Evolutionary conservation across 2,329 filamentous ascomycete genomes (phyloP).

Genomic region (Fusarium aywerte): DNA sequence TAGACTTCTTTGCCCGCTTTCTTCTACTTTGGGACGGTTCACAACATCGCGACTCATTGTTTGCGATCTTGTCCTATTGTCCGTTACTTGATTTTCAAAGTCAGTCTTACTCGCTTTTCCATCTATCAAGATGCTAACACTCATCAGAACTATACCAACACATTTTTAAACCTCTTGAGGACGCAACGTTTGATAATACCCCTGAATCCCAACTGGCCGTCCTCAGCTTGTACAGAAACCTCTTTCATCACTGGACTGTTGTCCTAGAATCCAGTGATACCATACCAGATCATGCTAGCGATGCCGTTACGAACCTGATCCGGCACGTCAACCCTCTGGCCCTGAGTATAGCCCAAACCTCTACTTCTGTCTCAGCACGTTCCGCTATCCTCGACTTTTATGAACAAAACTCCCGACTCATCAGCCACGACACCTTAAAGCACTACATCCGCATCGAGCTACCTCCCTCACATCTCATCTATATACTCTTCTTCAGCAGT

Average conservation of each 20-base stretch:
- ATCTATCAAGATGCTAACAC: slow-evolving; percentile 36
- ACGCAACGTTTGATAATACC: slow-evolving; percentile 60
- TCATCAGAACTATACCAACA: slow-evolving; percentile 60
- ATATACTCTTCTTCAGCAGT: slow-evolving; percentile 74
- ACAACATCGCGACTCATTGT: slow-evolving; percentile 62
- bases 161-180: slow-evolving; percentile 65
- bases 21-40: slow-evolving; percentile 71
- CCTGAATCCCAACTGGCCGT: slow-evolving; percentile 66
- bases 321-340: slow-evolving; percentile 65
- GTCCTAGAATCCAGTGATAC: slow-evolving; percentile 55
- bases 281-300: slow-evolving; percentile 51
- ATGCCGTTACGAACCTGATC: slow-evolving; percentile 56
- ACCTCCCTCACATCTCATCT: slow-evolving; percentile 74
- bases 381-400: slow-evolving; percentile 77
- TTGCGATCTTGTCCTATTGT: slow-evolving; percentile 67
- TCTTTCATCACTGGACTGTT: slow-evolving; percentile 71
- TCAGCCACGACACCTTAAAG: slow-evolving; percentile 62
- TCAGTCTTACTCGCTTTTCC: slow-evolving; percentile 44
- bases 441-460: slow-evolving; percentile 72
- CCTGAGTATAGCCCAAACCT: slow-evolving; percentile 69
- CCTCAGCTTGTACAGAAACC: slow-evolving; percentile 72
- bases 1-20: slow-evolving; percentile 63
- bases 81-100: slow-evolving; percentile 68
- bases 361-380: slow-evolving; percentile 55
- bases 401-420: slow-evolving; percentile 67